A percentile compares a stretch with the other conserved stretches of the same genome.
These are phyloP conservation scores for Volvox carteri DNA, from an alignment of 163 green algal species.

Conservation along the genomic window DNA sequence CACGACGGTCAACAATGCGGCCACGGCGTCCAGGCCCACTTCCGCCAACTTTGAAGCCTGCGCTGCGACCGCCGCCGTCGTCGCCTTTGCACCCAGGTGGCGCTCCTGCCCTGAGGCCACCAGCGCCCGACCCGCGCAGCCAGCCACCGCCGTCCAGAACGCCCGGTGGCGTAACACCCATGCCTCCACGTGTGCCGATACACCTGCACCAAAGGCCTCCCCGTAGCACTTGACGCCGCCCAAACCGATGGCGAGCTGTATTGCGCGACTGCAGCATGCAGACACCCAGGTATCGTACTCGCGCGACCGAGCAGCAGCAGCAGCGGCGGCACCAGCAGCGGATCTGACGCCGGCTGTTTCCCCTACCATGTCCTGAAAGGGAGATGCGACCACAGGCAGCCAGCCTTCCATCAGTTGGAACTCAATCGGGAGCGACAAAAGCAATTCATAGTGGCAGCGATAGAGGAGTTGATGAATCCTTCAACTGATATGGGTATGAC, in stretches of 20 bases:
- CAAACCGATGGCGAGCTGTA: constrained; percentile 34
- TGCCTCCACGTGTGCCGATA: background rate
- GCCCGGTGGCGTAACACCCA: background rate
- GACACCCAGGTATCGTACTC: constrained; percentile 13
- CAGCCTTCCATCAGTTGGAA: no score
- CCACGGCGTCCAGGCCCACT: constrained; percentile 56
- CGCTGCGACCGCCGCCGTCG: constrained; percentile 27
- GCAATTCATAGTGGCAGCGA: no score
- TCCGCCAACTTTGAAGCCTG: background rate
- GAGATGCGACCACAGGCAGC: no score
- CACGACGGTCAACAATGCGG: constrained; percentile 60
- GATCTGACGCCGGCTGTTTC: background rate
- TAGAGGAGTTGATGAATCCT: no score
- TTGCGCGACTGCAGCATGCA: background rate
- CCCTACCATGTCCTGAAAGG: background rate
- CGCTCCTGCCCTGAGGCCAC: background rate
- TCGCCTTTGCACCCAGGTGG: background rate
- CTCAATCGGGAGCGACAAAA: no score
- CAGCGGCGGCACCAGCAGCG: constrained; percentile 1
- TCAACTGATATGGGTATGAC: no score
- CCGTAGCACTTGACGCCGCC: constrained; percentile 49
- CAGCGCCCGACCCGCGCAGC: background rate
- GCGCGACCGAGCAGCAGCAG: background rate
- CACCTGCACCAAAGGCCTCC: constrained; percentile 44
- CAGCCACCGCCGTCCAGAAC: constrained; percentile 24